Base-by-base conservation (phyloP, 208 protist genomes). In the Crithidia bombi region DNA sequence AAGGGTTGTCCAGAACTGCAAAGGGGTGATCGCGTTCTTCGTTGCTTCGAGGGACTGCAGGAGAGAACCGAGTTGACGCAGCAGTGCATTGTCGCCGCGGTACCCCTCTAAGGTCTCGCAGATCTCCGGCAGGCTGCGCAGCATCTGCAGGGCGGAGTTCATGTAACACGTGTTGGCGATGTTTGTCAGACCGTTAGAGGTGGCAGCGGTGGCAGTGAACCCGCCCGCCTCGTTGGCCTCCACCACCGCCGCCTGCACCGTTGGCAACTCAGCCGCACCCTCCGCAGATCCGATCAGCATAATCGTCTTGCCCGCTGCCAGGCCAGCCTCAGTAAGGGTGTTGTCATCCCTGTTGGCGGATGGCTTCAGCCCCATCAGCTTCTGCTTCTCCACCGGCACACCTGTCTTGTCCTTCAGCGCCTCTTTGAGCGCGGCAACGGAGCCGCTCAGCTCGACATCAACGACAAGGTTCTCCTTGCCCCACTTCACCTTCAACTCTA, bases 91-190 rank as follows among this genome's bases (percentile, higher is more conserved):
- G 63, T 61, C 78, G 26, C 58, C 65, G 46, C 61, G 39, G 39
- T 86, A 78, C 10, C 36, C n/a, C 5, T 56, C 38, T 11, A 93
- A 62, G 3, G 78, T 47, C 41, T 88, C 75, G 6, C 55, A 38
- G 23, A 95, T 58, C 57, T 96, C 83, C n/a, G 89, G 89, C 4
- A 93, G 83, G n/a, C 73, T 77, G 14, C 85, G 85, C 41, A 97
- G 38, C 81, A 94, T 89, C 71, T 97, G 90, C 36, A 97, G 21
- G 9, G 90, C 86, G 28, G 92, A 66, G 78, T 97, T 97, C 69
- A 97, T 76, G 72, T 97, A 97, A 69, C 92, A 96, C 51, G 90
- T 97, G 81, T 95, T 97, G 38, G 79, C 84, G 56, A 94, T 91
- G 72, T 96, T 96, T 44, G 2, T 57, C 25, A 96, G 61, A 4